These are phyloP conservation scores for Zygotorulaspora sp. DNA, from an alignment of 805 yeast species.

Conservation along the genomic window DNA sequence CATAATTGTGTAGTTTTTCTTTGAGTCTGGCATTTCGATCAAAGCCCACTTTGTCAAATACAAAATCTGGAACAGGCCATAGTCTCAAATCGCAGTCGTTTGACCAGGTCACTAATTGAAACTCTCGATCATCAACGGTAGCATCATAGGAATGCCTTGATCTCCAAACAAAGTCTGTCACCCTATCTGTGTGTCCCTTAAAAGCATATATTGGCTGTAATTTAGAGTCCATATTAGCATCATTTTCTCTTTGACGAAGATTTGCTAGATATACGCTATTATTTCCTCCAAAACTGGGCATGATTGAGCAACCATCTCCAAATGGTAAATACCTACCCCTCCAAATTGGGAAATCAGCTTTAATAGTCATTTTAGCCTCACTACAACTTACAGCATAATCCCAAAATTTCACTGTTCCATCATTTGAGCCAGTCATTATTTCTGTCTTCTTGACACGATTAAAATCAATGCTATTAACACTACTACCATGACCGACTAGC, in stretches of 20 bases:
- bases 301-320: conserved; percentile 80
- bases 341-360: conserved; percentile 80
- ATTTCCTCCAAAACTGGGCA: conserved; percentile 87
- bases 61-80: conserved; percentile 62
- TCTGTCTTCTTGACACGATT: conserved; percentile 53
- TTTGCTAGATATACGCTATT: conserved; percentile 41
- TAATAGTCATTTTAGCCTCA: conserved; percentile 54
- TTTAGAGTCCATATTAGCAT: conserved; percentile 32
- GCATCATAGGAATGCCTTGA: conserved; percentile 47
- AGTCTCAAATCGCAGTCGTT: conserved; percentile 78
- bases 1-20: conserved; percentile 40
- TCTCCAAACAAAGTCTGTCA: conserved; percentile 88
- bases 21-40: conserved; percentile 37
- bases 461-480: conserved; percentile 87
- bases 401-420: conserved; percentile 81
- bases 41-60: conserved; percentile 46
- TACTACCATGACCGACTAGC: conserved; percentile 72
- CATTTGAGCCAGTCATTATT: conserved; percentile 81
- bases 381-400: conserved; percentile 43
- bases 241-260: conserved; percentile 14
- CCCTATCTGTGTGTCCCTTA: conserved; percentile 78
- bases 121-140: conserved; percentile 65
- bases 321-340: conserved; percentile 86
- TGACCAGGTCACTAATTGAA: conserved; percentile 91
- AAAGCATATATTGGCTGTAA: conserved; percentile 56